These are phyloP conservation scores for Rhynchospora pubera DNA, from an alignment of 176 grass and related monocot species.

Conservation along the genomic window DNA sequence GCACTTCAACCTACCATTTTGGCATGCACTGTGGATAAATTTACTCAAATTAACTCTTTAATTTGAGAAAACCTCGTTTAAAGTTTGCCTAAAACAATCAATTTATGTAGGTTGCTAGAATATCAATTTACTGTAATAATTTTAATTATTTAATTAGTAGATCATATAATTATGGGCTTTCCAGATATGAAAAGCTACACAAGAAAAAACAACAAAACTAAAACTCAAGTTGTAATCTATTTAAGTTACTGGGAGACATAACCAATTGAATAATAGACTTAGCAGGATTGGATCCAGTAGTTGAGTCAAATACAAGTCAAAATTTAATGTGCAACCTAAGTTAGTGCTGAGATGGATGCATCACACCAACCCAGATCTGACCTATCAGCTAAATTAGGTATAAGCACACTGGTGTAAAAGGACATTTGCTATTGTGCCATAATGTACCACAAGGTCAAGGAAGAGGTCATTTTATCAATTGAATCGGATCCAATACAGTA, in stretches of 20 bases:
- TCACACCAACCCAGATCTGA: constrained; percentile 21
- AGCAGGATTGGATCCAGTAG: neutral
- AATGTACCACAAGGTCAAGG: constrained; percentile 3
- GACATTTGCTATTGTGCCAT: constrained; percentile 14
- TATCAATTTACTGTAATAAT: neutral
- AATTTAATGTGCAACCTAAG: constrained; percentile 19
- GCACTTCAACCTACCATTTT: constrained; percentile 12
- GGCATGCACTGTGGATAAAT: constrained; percentile 5
- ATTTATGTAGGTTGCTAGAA: neutral
- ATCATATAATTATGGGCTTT: neutral
- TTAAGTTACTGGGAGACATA: neutral
- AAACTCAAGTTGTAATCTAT: neutral
- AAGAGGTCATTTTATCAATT: neutral
- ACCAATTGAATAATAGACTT: neutral
- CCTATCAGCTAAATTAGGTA: constrained; percentile 13
- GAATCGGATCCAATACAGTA: neutral
- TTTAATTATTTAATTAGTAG: neutral
- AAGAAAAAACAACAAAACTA: neutral
- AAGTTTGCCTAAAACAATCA: neutral
- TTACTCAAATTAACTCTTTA: neutral
- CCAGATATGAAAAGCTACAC: neutral
- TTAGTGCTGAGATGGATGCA: constrained; percentile 22
- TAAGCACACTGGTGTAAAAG: constrained; percentile 12
- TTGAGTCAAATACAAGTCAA: constrained; percentile 28
- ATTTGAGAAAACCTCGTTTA: neutral